These are phyloP conservation scores for Chaetomiaceae sp. DNA, from an alignment of 2,329 filamentous ascomycete species.

Conservation along the genomic window DNA sequence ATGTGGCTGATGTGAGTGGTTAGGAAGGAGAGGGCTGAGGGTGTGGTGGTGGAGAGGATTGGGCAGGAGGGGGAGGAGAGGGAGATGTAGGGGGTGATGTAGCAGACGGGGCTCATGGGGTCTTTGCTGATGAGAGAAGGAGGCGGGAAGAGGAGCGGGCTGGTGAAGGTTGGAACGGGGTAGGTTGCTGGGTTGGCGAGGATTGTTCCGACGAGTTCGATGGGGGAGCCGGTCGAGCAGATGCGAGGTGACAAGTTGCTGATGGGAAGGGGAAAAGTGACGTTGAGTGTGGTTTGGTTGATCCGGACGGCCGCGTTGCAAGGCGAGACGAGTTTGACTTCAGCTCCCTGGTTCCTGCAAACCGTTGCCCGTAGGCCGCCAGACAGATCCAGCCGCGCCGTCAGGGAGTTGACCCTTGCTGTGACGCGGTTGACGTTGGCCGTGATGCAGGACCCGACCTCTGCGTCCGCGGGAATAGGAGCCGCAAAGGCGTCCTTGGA, in stretches of 20 bases:
- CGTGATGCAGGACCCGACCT: background rate
- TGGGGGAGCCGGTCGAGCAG: background rate
- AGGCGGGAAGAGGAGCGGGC: background rate
- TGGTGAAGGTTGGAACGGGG: background rate
- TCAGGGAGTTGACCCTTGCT: background rate
- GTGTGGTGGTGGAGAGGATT: background rate
- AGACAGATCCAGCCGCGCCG: background rate
- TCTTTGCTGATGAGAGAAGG: background rate
- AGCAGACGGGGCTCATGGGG: background rate
- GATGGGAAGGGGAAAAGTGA: conserved; percentile 5
- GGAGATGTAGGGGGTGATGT: background rate
- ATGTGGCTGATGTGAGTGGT: background rate
- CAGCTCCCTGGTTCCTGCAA: background rate
- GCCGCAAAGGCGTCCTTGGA: background rate
- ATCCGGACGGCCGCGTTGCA: background rate
- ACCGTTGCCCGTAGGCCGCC: background rate
- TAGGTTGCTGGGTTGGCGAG: background rate
- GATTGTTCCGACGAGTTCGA: conserved; percentile 4
- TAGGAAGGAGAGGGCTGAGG: background rate
- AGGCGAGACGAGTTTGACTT: background rate
- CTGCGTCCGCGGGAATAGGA: background rate
- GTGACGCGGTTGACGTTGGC: background rate
- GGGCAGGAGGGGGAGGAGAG: background rate
- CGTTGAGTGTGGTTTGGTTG: background rate
- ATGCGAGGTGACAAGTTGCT: background rate